phyloP scores from a whole-genome alignment of 495 filamentous ascomycete species.

The Xylaria bambusicola region DNA sequence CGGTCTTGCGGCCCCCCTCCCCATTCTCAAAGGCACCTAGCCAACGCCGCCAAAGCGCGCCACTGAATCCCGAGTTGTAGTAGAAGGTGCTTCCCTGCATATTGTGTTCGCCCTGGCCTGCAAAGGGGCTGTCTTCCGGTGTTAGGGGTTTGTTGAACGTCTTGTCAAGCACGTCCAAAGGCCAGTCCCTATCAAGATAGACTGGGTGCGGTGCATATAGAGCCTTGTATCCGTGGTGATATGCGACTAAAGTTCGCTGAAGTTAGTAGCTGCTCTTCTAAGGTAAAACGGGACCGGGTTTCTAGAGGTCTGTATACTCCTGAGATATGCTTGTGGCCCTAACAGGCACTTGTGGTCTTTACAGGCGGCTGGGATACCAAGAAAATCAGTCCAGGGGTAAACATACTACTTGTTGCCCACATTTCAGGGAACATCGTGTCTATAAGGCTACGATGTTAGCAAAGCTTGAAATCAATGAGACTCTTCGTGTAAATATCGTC shows the following conservation, averaged over 20 bases:
- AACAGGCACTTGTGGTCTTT: too few relatives aligned
- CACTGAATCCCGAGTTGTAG: slow-evolving; percentile 49
- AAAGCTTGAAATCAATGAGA: too few relatives aligned
- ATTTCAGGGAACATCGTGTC: slow-evolving; percentile 84
- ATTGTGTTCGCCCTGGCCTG: slow-evolving; percentile 55
- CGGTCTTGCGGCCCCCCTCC: slow-evolving; percentile 43
- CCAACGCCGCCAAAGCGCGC: slow-evolving; percentile 50
- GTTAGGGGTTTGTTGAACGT: slow-evolving; percentile 64
- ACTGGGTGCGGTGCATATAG: slow-evolving; percentile 84
- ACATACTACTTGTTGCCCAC: slow-evolving; percentile 77
- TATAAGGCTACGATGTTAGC: too few relatives aligned
- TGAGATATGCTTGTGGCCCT: too few relatives aligned
- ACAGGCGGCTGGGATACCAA: too few relatives aligned
- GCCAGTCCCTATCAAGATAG: slow-evolving; percentile 81
- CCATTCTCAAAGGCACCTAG: slow-evolving; percentile 47
- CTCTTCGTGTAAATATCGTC: too few relatives aligned
- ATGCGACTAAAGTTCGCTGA: too few relatives aligned
- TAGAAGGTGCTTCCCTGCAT: slow-evolving; percentile 51
- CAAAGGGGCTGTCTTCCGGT: slow-evolving; percentile 55
- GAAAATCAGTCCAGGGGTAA: too few relatives aligned
- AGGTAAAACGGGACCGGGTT: too few relatives aligned
- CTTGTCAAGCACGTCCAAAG: slow-evolving; percentile 63
- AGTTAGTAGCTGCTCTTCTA: too few relatives aligned
- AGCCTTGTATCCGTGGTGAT: slow-evolving; percentile 86
- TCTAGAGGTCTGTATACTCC: too few relatives aligned